These are phyloP conservation scores for Kodamaea ohmeri DNA, from an alignment of 1,139 yeast species.

Conservation along the genomic window DNA sequence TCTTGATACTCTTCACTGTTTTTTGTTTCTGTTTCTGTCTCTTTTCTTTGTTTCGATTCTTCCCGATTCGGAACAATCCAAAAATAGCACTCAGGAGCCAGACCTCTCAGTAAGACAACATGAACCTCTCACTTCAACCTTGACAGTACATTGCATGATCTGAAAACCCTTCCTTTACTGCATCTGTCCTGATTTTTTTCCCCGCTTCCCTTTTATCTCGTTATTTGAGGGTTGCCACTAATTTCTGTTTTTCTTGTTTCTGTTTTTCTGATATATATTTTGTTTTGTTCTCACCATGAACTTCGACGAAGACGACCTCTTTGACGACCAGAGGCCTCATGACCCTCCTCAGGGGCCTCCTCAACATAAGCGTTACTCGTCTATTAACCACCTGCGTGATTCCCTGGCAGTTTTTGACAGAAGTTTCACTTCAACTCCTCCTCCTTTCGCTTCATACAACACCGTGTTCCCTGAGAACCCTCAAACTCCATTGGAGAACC, in stretches of 20 bases:
- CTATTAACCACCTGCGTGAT: slow-evolving; percentile 14
- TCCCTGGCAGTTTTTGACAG: slow-evolving; percentile 9
- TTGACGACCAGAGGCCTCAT: slow-evolving; percentile 2
- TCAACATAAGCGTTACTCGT: slow-evolving; percentile 11
- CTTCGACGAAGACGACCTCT: slow-evolving; percentile 6
- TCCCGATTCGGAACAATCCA: no score
- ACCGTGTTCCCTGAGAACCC: slow-evolving; percentile 1
- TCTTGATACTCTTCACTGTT: no score
- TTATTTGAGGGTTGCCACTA: no score
- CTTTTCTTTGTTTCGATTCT: no score
- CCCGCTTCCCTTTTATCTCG: no score
- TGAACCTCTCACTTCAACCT: no score
- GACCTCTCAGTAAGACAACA: no score
- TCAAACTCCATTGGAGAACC: slow-evolving; percentile 2
- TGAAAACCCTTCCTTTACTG: no score
- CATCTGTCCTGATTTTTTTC: no score
- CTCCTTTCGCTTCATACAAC: slow-evolving; percentile 2
- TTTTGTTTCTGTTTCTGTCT: no score
- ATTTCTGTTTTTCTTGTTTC: background rate
- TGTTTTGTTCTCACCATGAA: background rate
- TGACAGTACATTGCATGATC: no score
- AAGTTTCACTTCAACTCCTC: slow-evolving; percentile 3
- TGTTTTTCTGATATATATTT: background rate
- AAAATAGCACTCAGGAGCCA: no score
- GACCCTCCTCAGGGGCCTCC: slow-evolving; percentile 5